phyloP scores from a whole-genome alignment of 1,139 yeast genomes.

The Yamadazyma buinensis region DNA sequence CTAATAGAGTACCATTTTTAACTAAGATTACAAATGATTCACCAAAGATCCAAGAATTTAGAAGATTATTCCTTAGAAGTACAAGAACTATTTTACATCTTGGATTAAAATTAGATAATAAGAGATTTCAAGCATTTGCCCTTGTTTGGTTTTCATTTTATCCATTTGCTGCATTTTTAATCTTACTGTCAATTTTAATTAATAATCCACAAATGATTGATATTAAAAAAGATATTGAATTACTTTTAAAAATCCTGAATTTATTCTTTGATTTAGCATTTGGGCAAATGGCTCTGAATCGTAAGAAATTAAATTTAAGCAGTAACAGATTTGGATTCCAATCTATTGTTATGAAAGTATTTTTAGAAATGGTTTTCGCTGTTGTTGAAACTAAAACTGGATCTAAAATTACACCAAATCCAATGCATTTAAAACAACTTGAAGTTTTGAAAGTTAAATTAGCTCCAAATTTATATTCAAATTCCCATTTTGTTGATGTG shows the following conservation, averaged over 20 bases:
- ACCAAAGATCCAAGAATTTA: conserved; percentile 19
- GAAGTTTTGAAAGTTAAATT: conserved; percentile 2
- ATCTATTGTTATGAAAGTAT: conserved; percentile 18
- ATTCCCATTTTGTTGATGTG: conserved; percentile 3
- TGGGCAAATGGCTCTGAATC: not conserved
- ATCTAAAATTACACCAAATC: not conserved
- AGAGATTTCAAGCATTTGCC: conserved; percentile 18
- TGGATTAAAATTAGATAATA: conserved; percentile 18
- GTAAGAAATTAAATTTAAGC: conserved; percentile 1
- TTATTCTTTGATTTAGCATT: conserved; percentile 7
- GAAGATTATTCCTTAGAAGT: conserved; percentile 30
- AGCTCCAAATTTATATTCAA: conserved; percentile 12
- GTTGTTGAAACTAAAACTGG: conserved; percentile 12
- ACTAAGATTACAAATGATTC: conserved; percentile 15
- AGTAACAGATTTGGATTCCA: conserved; percentile 14
- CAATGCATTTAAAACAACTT: conserved; percentile 6
- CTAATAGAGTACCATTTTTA: conserved; percentile 33
- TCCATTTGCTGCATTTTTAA: conserved; percentile 35
- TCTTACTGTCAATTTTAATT: conserved; percentile 28
- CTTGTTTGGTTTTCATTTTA: conserved; percentile 31
- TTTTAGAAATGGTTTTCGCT: conserved; percentile 19
- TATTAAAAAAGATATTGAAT: conserved; percentile 24
- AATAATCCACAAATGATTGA: conserved; percentile 30
- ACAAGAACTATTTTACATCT: conserved; percentile 36
- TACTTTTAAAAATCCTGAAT: conserved; percentile 28